These are phyloP conservation scores for Stereum hirsutum DNA, from an alignment of 1,284 basidiomycete genomes.

Conservation along the genomic window DNA sequence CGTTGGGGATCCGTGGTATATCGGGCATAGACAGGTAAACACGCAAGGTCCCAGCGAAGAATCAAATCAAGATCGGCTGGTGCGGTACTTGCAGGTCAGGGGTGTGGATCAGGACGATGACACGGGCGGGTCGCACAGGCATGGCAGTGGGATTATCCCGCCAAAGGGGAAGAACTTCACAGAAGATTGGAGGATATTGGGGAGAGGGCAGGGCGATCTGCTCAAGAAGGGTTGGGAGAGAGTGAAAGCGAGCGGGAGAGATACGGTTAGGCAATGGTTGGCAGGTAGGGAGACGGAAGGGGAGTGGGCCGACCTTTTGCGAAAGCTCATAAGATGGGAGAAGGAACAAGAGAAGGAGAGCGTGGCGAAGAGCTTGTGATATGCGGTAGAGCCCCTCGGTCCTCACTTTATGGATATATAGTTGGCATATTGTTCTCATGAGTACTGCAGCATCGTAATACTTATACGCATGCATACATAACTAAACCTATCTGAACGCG, in stretches of 20 bases:
- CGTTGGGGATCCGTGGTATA: slow-evolving; percentile 37
- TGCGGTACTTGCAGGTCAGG: slow-evolving; percentile 31
- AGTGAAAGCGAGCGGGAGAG: slow-evolving; percentile 28
- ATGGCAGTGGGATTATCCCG: slow-evolving; percentile 26
- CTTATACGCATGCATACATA: too few relatives aligned
- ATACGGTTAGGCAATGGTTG: slow-evolving; percentile 22
- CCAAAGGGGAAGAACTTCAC: slow-evolving; percentile 35
- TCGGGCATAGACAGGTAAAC: slow-evolving; percentile 34
- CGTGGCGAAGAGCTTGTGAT: slow-evolving; percentile 6
- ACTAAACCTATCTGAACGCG: too few relatives aligned
- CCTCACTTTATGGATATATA: too few relatives aligned
- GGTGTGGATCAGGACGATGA: too few relatives aligned
- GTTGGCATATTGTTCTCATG: too few relatives aligned
- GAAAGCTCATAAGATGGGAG: slow-evolving; percentile 36
- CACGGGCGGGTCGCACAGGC: too few relatives aligned
- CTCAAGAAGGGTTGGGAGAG: slow-evolving; percentile 36
- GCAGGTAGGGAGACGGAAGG: slow-evolving; percentile 27
- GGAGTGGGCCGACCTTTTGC: slow-evolving; percentile 41
- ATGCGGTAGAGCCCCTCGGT: too few relatives aligned
- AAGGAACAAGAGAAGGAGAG: slow-evolving; percentile 27
- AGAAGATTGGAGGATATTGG: slow-evolving; percentile 36
- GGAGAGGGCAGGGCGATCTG: slow-evolving; percentile 19
- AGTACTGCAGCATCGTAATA: too few relatives aligned
- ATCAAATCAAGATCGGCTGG: slow-evolving; percentile 39
- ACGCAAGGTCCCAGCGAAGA: slow-evolving; percentile 27